Evolutionary conservation across 1,284 basidiomycete genomes (phyloP), one percentile per base, ranked within the genome.

Genomic region (Schizophyllum commune): DNA sequence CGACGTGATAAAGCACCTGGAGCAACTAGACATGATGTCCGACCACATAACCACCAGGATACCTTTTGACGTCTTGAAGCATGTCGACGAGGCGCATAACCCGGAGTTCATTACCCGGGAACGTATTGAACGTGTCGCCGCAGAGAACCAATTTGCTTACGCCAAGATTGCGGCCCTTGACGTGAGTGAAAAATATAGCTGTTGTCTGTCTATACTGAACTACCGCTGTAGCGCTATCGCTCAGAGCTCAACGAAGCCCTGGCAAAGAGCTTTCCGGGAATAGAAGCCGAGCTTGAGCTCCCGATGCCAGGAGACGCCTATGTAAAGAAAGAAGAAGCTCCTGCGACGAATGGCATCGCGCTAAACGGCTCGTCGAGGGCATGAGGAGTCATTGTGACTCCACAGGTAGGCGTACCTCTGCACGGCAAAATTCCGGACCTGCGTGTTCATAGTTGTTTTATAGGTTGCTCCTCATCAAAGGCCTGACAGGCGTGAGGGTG

Each of bases 61-160:
- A 20, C 89, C 89, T 0, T 77, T 88, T 71, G 86, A 91, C 70
- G 80, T 90, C 27, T 73, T 91, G 19, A 77, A 80, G 47, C 88
- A 91, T 65, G 86, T 92, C 61, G 91, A 93, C 74, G 85, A 84
- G 65, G 79, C 86, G 9, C 81, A 84, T 61, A 92, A 93, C 69
- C 91, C 91, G 2, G 87, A 90, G 82, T 81, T 84, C 67, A 77
- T 91, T 63, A 92, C 91, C 11, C 83, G 84, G 63, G 89, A 92
- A 63, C 78, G 86, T 56, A 71, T 92, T 13, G 91, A 93, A 71
- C 80, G 90, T 58, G 83, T 89, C 0, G 88, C 90, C 21, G 89
- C 89, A 0, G 91, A 92, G 74, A 94, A 93, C 70, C 89, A 92
- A 71, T 92, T 91, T 68, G 91, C 92, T 83, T 91, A 92, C 70